A percentile compares a stretch with the other conserved stretches of the same genome.
These are phyloP conservation scores for Physaria fendleri DNA, from an alignment of 345 rosid genomes.

Conservation along the genomic window DNA sequence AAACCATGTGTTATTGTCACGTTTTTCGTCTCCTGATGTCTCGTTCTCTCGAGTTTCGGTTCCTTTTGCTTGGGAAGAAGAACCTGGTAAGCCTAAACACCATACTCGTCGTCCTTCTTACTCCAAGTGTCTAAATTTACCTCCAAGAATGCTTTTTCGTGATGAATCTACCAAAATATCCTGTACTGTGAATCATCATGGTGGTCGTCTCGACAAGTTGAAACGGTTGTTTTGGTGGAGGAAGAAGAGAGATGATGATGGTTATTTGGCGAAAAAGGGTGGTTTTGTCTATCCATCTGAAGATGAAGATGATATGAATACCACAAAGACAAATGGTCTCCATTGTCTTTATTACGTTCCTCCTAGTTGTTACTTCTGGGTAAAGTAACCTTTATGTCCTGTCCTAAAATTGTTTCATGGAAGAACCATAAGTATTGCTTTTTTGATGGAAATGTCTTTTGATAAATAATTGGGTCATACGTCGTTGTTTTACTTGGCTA, in stretches of 20 bases:
- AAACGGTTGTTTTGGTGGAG: slow-evolving; percentile 38
- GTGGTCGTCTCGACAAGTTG: neutral
- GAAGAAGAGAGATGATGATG: slow-evolving; percentile 29
- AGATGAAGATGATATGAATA: slow-evolving; percentile 6
- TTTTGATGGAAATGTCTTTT: neutral
- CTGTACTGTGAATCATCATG: neutral
- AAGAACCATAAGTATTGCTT: slow-evolving; percentile 34
- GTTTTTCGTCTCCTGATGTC: slow-evolving; percentile 33
- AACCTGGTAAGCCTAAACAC: slow-evolving; percentile 74
- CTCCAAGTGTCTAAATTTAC: slow-evolving; percentile 42
- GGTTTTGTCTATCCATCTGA: slow-evolving; percentile 40
- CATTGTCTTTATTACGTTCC: slow-evolving; percentile 17
- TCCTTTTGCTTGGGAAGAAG: slow-evolving; percentile 83
- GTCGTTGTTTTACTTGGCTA: neutral
- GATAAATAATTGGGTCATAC: neutral
- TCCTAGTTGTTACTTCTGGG: slow-evolving; percentile 48
- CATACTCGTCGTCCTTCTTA: slow-evolving; percentile 14
- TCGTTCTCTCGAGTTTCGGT: slow-evolving; percentile 55
- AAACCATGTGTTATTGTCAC: slow-evolving; percentile 3
- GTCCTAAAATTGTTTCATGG: slow-evolving; percentile 30
- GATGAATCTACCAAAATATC: slow-evolving; percentile 33
- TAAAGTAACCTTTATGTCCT: slow-evolving; percentile 4
- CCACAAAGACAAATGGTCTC: slow-evolving; percentile 29
- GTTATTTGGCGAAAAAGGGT: slow-evolving; percentile 21
- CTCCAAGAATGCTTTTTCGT: slow-evolving; percentile 44